Percentiles rank a stretch among this genome's conserved stretches.
Conservation (phyloP, 78 protist genomes). For the Bigelowiella natans region DNA sequence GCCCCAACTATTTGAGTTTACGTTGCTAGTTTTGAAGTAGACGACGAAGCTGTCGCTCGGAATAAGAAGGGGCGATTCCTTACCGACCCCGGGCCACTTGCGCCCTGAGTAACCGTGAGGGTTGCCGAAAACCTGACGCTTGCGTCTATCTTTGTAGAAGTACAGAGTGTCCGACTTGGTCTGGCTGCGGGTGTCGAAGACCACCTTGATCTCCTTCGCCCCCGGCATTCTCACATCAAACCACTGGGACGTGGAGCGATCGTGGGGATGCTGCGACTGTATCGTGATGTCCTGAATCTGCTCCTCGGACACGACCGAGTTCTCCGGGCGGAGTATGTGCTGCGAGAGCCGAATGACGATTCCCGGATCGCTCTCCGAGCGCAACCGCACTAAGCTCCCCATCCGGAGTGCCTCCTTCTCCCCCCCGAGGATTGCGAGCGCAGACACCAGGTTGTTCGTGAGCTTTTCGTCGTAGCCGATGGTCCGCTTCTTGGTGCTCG, state of each 20-base stretch:
- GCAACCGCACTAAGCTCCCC: neutral
- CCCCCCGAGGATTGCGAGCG: neutral
- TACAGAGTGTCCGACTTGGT: neutral
- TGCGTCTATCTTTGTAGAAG: neutral
- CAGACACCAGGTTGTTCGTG: neutral
- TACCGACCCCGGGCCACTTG: neutral
- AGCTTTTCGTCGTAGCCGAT: neutral
- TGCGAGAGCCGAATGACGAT: neutral
- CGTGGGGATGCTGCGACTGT: neutral
- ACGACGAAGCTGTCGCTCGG: neutral
- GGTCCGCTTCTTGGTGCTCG: neutral
- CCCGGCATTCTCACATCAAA: neutral
- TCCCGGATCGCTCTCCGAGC: neutral
- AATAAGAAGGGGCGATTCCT: neutral
- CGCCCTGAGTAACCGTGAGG: neutral
- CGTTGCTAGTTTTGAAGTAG: neutral
- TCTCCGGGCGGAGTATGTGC: neutral
- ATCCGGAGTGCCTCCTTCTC: neutral
- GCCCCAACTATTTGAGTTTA: neutral
- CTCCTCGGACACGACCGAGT: neutral
- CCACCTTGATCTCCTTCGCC: neutral
- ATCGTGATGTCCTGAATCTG: neutral
- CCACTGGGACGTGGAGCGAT: neutral
- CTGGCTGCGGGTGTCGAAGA: neutral
- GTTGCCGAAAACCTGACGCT: neutral